Base-by-base conservation (phyloP, 2,329 filamentous ascomycete genomes). In the Aspergillus piperis region DNA sequence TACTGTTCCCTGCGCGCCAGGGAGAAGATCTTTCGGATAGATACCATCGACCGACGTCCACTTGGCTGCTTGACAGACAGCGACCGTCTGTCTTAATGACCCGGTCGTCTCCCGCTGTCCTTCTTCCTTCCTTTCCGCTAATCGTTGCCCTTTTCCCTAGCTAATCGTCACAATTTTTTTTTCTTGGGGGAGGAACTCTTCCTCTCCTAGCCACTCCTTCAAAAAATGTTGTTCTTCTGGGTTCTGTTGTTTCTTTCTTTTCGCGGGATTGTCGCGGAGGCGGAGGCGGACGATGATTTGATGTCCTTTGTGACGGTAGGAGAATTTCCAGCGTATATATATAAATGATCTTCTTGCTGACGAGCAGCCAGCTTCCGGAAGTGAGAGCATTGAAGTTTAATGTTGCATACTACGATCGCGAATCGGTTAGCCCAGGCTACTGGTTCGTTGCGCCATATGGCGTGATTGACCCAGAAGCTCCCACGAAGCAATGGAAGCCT, bases 381-480 rank as follows among this genome's bases (percentile, higher is more conserved):
- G 50, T 69, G 42, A 64, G 66, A 54, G 65, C 69, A 8, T 51
- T 68, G 27, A 72, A 68, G 61, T 71, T 69, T 61, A 62, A 73
- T 30, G 61, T 73, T 52, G 62, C 63, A n/a, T 67, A 70, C 42
- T 61, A 71, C 57, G 66, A 73, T 61, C 66, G 66, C 25, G 63
- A 65, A 23, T 42, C 57, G 19, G 60, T 71, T 17, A 73, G 73
- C 10, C 79, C 80, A 1, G 81, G 81, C 8, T 82, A 82, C 70
- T 79, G 80, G 65, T 82, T 83, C 65, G 72, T 81, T 52, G 77
- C 80, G 5, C 80, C 81, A 4, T 83, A 82, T 67, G 66, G 63
- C 41, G 54, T 57, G 13, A 64, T 71, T 51, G 61, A 63, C 1
- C 67, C 65, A 8, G 70, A 73, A 48, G 36, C 55, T 17, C 64